phyloP scores from a whole-genome alignment of 2,329 filamentous ascomycete genomes.

The Botrytis pseudocinerea region DNA sequence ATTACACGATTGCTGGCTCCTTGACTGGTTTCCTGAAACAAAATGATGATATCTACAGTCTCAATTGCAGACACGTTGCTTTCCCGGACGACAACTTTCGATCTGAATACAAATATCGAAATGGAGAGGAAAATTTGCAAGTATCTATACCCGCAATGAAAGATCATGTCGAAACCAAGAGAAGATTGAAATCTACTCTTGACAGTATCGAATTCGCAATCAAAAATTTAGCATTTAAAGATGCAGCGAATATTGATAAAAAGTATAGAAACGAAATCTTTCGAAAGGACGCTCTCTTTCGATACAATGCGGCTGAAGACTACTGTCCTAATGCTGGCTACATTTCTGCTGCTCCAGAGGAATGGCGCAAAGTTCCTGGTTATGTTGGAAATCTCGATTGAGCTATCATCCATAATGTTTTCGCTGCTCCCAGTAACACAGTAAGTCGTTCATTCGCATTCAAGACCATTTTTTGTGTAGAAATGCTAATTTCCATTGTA shows the following conservation, averaged over 20 bases:
- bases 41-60: neutral
- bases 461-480: neutral
- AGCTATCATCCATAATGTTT: neutral
- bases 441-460: neutral
- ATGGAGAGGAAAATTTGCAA: neutral
- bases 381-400: neutral
- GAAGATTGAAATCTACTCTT: fast-evolving
- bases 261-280: neutral
- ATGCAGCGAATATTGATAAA: neutral
- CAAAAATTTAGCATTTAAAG: too few relatives aligned
- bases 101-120: neutral
- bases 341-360: neutral
- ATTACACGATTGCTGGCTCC: neutral
- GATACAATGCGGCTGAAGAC: neutral
- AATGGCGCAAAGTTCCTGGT: neutral
- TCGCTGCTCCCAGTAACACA: neutral
- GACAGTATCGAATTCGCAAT: neutral
- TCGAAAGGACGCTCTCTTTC: too few relatives aligned
- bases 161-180: neutral
- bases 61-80: neutral
- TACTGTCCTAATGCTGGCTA: neutral
- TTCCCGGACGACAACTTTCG: neutral
- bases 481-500: neutral
- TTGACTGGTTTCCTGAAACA: neutral
- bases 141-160: neutral